Evolutionary conservation across 805 yeast genomes (phyloP), one percentile per base, ranked within the genome.

Genomic region (Saturnispora quitensis): DNA sequence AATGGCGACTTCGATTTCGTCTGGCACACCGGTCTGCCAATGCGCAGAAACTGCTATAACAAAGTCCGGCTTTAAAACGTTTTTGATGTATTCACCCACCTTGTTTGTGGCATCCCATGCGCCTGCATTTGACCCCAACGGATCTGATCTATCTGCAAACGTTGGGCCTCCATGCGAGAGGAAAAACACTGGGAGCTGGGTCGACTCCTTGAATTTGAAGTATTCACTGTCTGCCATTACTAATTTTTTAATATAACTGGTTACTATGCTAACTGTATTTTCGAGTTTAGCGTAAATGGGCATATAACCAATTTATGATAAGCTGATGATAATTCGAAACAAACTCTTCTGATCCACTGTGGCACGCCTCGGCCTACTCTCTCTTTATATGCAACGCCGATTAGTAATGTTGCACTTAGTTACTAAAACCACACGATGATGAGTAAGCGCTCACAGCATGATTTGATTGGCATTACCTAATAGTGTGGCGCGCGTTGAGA

Each of bases 111-210:
- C 68, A 24, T 72, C 68, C 71, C 76, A 84, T 0, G 91, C 90
- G 5, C 87, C 87, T 2, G 50, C 48, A 52, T 77, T 73, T 36
- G 84, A 78, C 18, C 80, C 80, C 46, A 70, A 67, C 22, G 66
- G 70, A 47, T 70, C 74, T n/a, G 72, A 66, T 35, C 70, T 63
- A 58, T 83, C 82, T 72, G 85, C 77, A 63, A 86, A 84, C 1
- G 86, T 80, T 7, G 95, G 95, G 0, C 90, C 93, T 7, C 95
- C 95, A 67, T 86, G 95, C n/a, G 88, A 80, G 43, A 85, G 62
- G 64, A 86, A 87, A 62, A 68, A 84, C 1, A 81, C 76, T 6
- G 93, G 91, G 27, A 62, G 47, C 9, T 65, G 56, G 56, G 61
- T 43, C 2, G 61, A 51, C 33, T 55, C 48, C 8, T 53, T 56